Base-by-base conservation (phyloP, 306 rosid genomes). In the Castanea mollissima region DNA sequence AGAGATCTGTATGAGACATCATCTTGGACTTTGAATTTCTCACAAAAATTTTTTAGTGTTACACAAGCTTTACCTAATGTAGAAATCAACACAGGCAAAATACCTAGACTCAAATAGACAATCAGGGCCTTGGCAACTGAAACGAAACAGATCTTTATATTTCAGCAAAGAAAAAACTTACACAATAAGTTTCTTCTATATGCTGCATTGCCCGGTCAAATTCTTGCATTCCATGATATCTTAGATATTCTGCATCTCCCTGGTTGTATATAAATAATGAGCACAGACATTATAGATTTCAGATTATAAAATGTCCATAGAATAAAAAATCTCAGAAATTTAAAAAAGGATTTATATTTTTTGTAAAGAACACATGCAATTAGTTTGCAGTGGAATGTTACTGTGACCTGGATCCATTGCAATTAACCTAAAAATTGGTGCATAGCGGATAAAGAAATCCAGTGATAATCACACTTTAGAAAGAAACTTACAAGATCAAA, bases 131-230 rank as follows among this genome's bases (percentile, higher is more conserved):
- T 59, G 49, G 76, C 16, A 77, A 77, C 60, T 52, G 38, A 77
- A 60, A 49, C 0, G 1, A 49, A 19, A 69, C 35, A 25, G 12
- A 41, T 19, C 69, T 38, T 12, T 4, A 55, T 11, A 21, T 23
- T 20, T n/a, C 14, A 41, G 68, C 54, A 55, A 74, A 63, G 75
- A 69, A 8, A 79, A 35, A 55, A 82, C 99, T 96, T 91, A 95
- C 99, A 75, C 89, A 85, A 86, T 84, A 93, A 55, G 79, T 82
- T 84, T 91, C 96, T 93, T 96, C 99, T 74, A 96, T 85, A 81
- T 90, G 96, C 84, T 96, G 99, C 98, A 96, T 96, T 52, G 97
- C 97, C 82, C 19, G 96, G 88, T 96, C 99, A 79, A 96, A 96
- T 81, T 93, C 96, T 88, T 96, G 97, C 99, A 96, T 72, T 49